Evolutionary conservation across 1,284 basidiomycete genomes (phyloP), one percentile per base, ranked within the genome.

Genomic region (Moesziomyces parantarcticus): DNA sequence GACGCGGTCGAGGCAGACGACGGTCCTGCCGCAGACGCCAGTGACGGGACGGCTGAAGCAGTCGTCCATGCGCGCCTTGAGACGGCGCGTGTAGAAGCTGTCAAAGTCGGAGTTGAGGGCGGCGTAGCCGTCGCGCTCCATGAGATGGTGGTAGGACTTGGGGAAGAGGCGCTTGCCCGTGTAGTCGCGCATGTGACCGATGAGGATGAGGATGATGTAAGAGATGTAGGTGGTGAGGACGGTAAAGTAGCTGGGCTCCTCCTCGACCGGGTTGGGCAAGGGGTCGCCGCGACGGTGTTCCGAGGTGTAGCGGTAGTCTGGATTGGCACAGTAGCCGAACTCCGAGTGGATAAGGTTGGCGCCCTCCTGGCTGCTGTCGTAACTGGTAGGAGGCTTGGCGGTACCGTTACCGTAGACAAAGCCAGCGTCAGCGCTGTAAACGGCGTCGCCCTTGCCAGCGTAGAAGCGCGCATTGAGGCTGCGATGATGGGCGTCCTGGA

Each of bases 61-160:
- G 85, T 97, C 94, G 81, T 97, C 95, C 85, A 99, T 90, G 57
- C 96, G 92, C 23, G 88, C 87, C 86, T 99, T 99, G 76, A 99
- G 89, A 9, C 95, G 91, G 62, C 96, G 92, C 58, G 94, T 97
- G 87, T 98, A 99, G 87, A 99, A 99, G 29, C 95, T 98, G 86
- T 99, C 97, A 79, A 98, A 99, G 85, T 99, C 96, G 34, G 94
- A 97, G 86, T 95, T 97, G 70, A 99, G 88, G 14, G 97, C 92
- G 1, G 96, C 97, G 82, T 97, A 97, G 45, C 82, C 82, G 47
- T 83, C 75, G 44, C 58, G 57, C 59, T 83, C 81, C 51, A 78
- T 63, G 54, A 83, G 64, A 84, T 98, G 93, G 59, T 87, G 87
- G 84, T 94, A 98, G 54, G 87, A 87, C 23, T 88, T 84, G 11